Evolutionary conservation across 2,329 filamentous ascomycete species (phyloP).

Genomic region (Aspergillus pseudotamarii): DNA sequence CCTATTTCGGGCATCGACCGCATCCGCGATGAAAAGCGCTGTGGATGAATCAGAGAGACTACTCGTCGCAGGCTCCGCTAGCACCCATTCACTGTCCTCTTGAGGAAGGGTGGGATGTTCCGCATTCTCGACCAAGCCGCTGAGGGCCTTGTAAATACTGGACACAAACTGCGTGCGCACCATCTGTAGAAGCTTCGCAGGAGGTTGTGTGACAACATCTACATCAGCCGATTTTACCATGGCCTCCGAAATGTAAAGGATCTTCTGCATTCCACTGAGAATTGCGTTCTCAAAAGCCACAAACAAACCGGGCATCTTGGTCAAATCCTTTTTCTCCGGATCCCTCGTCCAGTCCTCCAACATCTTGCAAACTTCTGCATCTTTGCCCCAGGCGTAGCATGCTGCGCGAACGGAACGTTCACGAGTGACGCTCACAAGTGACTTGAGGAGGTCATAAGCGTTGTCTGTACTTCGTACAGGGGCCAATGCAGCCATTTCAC

Average conservation of each 20-base stretch:
- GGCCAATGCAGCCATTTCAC: conserved; percentile 77
- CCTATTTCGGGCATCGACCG: conserved; percentile 56
- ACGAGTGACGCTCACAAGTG: conserved; percentile 74
- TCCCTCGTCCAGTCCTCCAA: conserved; percentile 93
- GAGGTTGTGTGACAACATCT: conserved; percentile 81
- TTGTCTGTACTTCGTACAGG: conserved; percentile 61
- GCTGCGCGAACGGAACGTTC: conserved; percentile 85
- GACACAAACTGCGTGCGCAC: conserved; percentile 90
- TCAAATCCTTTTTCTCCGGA: conserved; percentile 79
- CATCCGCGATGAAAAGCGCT: conserved; percentile 50
- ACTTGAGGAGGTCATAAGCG: conserved; percentile 71
- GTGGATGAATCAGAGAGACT: conserved; percentile 37
- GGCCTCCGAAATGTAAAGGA: conserved; percentile 88
- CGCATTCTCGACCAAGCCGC: conserved; percentile 95
- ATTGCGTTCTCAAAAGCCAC: conserved; percentile 81
- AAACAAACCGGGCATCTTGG: conserved; percentile 86
- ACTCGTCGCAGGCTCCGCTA: conserved; percentile 44
- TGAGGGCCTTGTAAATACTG: conserved; percentile 89
- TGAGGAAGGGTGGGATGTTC: conserved; percentile 72
- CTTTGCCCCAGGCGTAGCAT: conserved; percentile 88
- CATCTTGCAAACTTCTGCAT: conserved; percentile 88
- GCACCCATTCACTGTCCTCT: conserved; percentile 55
- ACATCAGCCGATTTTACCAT: conserved; percentile 71
- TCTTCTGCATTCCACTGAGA: conserved; percentile 87
- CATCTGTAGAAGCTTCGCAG: conserved; percentile 84